Evolutionary conservation across 1,284 basidiomycete species (phyloP), one percentile per base, ranked within the genome.

Genomic region (Exsudoporus floridanus): DNA sequence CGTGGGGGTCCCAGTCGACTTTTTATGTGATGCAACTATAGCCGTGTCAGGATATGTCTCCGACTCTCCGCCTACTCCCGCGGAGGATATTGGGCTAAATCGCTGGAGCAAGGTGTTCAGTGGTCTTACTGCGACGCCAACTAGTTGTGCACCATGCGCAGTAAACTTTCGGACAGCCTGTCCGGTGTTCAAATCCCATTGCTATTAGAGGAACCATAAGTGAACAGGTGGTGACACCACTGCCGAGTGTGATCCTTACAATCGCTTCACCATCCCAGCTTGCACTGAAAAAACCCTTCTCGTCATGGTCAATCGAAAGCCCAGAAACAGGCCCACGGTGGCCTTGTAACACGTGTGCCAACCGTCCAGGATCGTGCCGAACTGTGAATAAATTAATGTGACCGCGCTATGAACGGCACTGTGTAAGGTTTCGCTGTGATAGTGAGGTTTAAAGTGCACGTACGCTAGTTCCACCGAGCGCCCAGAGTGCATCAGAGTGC

Each of bases 181-280:
- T 1, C 97, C 97, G 0, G 90, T 96, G 65, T 99, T 92, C 44
- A 99, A 79, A 73, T 99, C 96, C 96, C 97, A 99, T 83, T 97
- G 91, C 92, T 98, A 66, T 46, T 12, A 56, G 25, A 50, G 48
- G 43, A 45, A 54, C 44, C 31, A 43, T 46, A 25, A 50, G 48
- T 54, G 28, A 48, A 35, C n/a, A 46, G 44, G 38, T 6, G 27
- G 50, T 18, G 44, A 36, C 18, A 27, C 42, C 48, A n/a, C 30
- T 52, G 35, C 49, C 30, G 7, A 45, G 46, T n/a, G 49, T 45
- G 36, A 47, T 37, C 79, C 90, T 71, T 70, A 95, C 95, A 52
- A 87, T 78, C 5, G 94, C 88, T 56, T 90, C 85, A 4, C 92
- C 89, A 67, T 99, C 97, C 95, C 95, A 98, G 3, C 94, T 90